A percentile compares a stretch with the other conserved stretches of the same genome.
Evolutionary conservation across 2,329 filamentous ascomycete species (phyloP).

Genomic region (Cercospora citrullina): DNA sequence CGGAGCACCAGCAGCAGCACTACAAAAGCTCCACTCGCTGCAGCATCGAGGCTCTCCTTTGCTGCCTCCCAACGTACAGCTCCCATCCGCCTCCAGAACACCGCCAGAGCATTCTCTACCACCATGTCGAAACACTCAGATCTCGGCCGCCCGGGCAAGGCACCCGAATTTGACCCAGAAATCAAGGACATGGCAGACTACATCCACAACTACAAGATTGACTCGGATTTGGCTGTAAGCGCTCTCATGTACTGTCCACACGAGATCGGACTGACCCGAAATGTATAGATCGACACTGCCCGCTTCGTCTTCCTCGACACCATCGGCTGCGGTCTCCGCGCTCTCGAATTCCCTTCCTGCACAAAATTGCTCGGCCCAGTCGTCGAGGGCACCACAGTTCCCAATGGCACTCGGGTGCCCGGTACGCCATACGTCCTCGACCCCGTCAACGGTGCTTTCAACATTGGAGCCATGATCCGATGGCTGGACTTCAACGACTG

Average conservation of each 20-base stretch:
- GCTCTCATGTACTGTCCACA: background rate
- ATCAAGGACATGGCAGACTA: slow-evolving; percentile 94
- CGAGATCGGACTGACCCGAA: slow-evolving; percentile 20
- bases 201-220: slow-evolving; percentile 86
- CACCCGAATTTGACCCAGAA: slow-evolving; percentile 72
- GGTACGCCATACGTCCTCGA: slow-evolving; percentile 94
- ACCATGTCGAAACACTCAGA: slow-evolving; percentile 36
- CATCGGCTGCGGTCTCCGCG: slow-evolving; percentile 93
- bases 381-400: slow-evolving; percentile 85
- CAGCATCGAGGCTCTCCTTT: slow-evolving; percentile 8
- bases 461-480: slow-evolving; percentile 97
- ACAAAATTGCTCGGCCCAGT: slow-evolving; percentile 89
- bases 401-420: slow-evolving; percentile 86
- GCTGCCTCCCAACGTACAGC: background rate
- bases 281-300: slow-evolving; percentile 80
- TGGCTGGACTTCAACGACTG: slow-evolving; percentile 99
- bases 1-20: slow-evolving; percentile 21
- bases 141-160: slow-evolving; percentile 35
- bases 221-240: slow-evolving; percentile 88
- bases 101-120: slow-evolving; percentile 35
- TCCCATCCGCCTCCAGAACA: slow-evolving; percentile 19
- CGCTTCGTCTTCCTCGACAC: slow-evolving; percentile 97
- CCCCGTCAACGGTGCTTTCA: slow-evolving; percentile 94
- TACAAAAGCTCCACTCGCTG: slow-evolving; percentile 35
- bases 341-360: slow-evolving; percentile 93